phyloP scores from a whole-genome alignment of 225 moss, liverwort and hornwort species.

The Lunularia cruciata region DNA sequence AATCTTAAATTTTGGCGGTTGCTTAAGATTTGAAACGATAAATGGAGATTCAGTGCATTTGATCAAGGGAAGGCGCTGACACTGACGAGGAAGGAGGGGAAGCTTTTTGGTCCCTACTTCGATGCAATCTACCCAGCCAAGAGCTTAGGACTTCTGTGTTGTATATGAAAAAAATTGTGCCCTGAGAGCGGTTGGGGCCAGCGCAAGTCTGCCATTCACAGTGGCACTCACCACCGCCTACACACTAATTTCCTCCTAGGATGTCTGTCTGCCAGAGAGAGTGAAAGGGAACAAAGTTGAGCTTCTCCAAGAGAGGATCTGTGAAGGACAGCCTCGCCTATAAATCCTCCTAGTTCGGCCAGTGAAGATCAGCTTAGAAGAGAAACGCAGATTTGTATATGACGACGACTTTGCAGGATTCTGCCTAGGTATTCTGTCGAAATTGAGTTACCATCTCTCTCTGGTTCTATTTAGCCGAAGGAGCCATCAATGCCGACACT shows the following conservation, averaged over 20 bases:
- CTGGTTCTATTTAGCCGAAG: neutral
- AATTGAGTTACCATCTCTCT: neutral
- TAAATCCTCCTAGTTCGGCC: neutral
- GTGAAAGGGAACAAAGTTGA: neutral
- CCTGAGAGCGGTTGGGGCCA: neutral
- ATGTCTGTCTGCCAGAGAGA: neutral
- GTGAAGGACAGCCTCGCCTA: neutral
- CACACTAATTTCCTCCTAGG: too few species aligned
- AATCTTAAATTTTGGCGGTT: neutral
- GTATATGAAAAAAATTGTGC: neutral
- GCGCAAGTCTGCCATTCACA: neutral
- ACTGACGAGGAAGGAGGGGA: neutral
- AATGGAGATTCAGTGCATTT: too few species aligned
- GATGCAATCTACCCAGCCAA: neutral
- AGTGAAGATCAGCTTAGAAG: neutral
- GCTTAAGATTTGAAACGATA: neutral
- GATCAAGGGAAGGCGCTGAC: neutral
- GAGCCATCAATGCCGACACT: neutral
- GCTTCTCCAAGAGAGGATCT: neutral
- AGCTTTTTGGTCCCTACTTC: neutral
- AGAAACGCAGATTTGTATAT: conserved; percentile 8
- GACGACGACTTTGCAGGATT: neutral
- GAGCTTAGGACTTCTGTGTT: neutral
- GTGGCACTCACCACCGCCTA: neutral
- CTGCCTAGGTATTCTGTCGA: neutral